phyloP scores from a whole-genome alignment of 768 basidiomycete genomes.

The Rhizopogon roseolus region DNA sequence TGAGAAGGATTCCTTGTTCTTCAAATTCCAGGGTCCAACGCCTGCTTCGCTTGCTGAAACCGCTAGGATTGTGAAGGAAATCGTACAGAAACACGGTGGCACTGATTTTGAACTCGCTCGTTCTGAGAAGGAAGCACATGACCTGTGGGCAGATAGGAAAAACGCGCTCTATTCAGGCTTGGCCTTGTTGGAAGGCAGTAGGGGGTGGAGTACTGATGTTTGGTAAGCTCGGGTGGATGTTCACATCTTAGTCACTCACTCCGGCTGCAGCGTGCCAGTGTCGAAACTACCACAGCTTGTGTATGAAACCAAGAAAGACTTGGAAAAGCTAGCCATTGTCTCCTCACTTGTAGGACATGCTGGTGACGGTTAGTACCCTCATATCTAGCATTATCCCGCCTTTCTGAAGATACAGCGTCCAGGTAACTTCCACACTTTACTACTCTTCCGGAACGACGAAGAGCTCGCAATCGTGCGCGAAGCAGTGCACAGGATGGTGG shows the following conservation, averaged over 20 bases:
- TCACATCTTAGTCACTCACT: background rate
- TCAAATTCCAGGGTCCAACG: slow-evolving; percentile 81
- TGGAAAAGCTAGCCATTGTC: slow-evolving; percentile 48
- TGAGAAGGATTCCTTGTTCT: slow-evolving; percentile 69
- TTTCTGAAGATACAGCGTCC: background rate
- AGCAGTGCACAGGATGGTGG: slow-evolving; percentile 57
- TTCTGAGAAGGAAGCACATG: slow-evolving; percentile 57
- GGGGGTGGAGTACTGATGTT: slow-evolving; percentile 72
- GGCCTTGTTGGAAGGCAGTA: slow-evolving; percentile 51
- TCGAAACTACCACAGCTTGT: slow-evolving; percentile 62
- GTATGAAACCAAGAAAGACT: slow-evolving; percentile 67
- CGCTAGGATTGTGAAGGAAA: slow-evolving; percentile 48
- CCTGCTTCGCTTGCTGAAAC: slow-evolving; percentile 56
- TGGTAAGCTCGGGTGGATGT: slow-evolving; percentile 37
- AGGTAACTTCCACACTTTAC: slow-evolving; percentile 49
- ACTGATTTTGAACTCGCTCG: slow-evolving; percentile 63
- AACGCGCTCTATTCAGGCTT: slow-evolving; percentile 56
- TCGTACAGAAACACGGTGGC: slow-evolving; percentile 64
- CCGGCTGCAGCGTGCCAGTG: slow-evolving; percentile 46
- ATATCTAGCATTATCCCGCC: slow-evolving; percentile 18
- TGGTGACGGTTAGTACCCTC: slow-evolving; percentile 50
- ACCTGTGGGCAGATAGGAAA: slow-evolving; percentile 73
- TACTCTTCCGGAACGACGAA: slow-evolving; percentile 55
- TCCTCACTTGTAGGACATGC: slow-evolving; percentile 74
- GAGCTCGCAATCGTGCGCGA: slow-evolving; percentile 39